Evolutionary conservation across 2,329 filamentous ascomycete species (phyloP).

Genomic region (Bretziella fagacearum): DNA sequence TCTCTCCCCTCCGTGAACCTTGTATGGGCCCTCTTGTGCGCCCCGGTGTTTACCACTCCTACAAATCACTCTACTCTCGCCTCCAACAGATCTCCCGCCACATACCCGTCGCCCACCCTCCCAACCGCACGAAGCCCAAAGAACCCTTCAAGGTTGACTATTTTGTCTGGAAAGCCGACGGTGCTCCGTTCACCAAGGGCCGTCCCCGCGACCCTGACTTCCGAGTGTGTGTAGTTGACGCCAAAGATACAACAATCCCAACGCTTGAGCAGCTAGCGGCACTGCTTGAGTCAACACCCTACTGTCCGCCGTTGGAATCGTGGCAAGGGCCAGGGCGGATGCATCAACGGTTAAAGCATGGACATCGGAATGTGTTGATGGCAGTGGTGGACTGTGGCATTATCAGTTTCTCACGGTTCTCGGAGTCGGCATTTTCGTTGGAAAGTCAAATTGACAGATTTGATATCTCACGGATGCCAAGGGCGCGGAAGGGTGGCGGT

Average conservation of each 20-base stretch:
- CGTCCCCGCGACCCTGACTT: constrained; percentile 67
- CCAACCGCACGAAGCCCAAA: constrained; percentile 17
- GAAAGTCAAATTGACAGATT: constrained; percentile 54
- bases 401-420: constrained; percentile 70
- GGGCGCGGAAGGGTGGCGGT: constrained; percentile 24
- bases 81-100: constrained; percentile 59
- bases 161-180: constrained; percentile 58
- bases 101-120: constrained; percentile 27
- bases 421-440: constrained; percentile 61
- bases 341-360: constrained; percentile 69
- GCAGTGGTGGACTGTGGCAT: constrained; percentile 83
- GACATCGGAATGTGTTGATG: constrained; percentile 65
- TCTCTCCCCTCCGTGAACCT: constrained; percentile 15
- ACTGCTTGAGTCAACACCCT: constrained; percentile 56
- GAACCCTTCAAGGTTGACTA: constrained; percentile 58
- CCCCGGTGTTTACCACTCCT: constrained; percentile 48
- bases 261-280: constrained; percentile 52
- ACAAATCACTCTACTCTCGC: constrained; percentile 56
- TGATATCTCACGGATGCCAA: constrained; percentile 20
- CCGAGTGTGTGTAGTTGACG: constrained; percentile 65
- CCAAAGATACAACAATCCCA: constrained; percentile 53
- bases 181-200: constrained; percentile 56
- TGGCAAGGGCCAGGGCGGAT: constrained; percentile 31
- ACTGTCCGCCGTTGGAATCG: constrained; percentile 20
- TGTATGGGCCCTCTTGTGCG: constrained; percentile 39